Percentiles rank a stretch among this genome's conserved stretches.
Evolutionary conservation across 306 rosid genomes (phyloP).

Genomic region (Cicer bijugum): DNA sequence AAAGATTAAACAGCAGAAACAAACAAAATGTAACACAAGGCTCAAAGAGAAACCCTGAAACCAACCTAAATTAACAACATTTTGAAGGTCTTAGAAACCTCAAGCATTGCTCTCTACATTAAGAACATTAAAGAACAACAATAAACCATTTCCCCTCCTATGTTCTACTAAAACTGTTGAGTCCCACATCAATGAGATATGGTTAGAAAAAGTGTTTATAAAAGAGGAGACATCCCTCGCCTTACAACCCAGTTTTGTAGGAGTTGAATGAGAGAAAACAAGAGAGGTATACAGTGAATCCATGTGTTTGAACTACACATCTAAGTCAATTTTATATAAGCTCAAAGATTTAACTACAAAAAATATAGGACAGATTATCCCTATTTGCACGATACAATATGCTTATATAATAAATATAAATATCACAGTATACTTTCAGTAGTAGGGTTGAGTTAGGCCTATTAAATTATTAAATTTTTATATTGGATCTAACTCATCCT

Average conservation of each 20-base stretch:
- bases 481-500: too few species aligned
- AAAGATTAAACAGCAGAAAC: background rate
- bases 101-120: conserved; percentile 1
- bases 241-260: background rate
- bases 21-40: background rate
- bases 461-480: too few species aligned
- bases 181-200: background rate
- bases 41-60: background rate
- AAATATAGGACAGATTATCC: too few species aligned
- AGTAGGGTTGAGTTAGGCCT: too few species aligned
- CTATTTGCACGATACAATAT: too few species aligned
- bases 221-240: background rate
- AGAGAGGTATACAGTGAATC: too few species aligned
- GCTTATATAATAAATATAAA: too few species aligned
- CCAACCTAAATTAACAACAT: conserved; percentile 11
- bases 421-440: too few species aligned
- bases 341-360: too few species aligned
- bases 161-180: conserved; percentile 3
- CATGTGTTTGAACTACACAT: too few species aligned
- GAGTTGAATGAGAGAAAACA: too few species aligned
- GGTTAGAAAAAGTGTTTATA: background rate
- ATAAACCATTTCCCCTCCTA: background rate
- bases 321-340: too few species aligned
- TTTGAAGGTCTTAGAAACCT: background rate
- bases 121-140: conserved; percentile 8